These are phyloP conservation scores for Sphaerulina musiva DNA, from an alignment of 2,329 filamentous ascomycete genomes.

Conservation along the genomic window DNA sequence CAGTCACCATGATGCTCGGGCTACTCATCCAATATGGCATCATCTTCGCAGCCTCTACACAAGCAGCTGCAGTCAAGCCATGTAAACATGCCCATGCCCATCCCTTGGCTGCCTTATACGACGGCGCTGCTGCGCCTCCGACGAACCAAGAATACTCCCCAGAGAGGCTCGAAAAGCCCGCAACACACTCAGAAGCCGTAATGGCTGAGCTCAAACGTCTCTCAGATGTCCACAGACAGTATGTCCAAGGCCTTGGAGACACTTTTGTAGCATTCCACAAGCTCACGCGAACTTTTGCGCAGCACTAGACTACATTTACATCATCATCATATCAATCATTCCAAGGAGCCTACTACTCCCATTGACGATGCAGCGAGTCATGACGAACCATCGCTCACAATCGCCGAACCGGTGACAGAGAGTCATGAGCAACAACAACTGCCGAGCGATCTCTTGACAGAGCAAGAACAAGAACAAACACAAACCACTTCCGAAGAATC, in stretches of 20 bases:
- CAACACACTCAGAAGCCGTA: neutral
- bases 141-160: neutral
- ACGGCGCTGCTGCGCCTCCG: neutral
- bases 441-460: no score
- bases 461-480: no score
- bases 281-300: no score
- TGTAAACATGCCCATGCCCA: neutral
- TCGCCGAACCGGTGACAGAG: no score
- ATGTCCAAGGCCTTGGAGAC: neutral
- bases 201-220: neutral
- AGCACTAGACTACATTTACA: no score
- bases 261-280: no score
- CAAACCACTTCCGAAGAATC: no score
- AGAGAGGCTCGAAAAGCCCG: neutral
- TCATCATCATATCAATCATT: no score
- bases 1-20: neutral
- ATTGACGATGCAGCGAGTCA: no score
- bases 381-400: no score
- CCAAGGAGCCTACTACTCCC: no score
- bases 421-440: no score
- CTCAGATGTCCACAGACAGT: neutral
- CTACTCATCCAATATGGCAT: neutral
- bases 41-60: neutral
- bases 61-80: neutral
- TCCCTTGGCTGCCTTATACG: neutral